Conservation (phyloP, 257 asterid genomes). For the Craterostigma plantagineum region DNA sequence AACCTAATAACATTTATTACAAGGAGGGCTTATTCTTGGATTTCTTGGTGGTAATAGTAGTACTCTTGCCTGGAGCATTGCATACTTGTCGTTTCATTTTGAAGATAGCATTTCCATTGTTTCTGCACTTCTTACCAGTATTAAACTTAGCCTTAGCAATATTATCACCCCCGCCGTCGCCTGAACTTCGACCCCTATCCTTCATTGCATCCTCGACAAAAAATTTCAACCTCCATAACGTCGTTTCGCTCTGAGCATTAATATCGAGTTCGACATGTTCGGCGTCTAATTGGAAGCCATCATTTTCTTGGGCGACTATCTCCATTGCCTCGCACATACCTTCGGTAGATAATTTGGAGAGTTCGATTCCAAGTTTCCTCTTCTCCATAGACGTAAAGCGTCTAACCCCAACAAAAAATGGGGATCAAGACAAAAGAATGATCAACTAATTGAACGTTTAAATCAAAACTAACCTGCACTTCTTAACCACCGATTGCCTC, state of each 20-base stretch:
- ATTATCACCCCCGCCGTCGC: conserved; percentile 17
- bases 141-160: no score
- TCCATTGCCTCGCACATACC: conserved; percentile 61
- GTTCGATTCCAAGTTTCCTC: conserved; percentile 60
- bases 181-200: conserved; percentile 17
- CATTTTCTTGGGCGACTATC: conserved; percentile 56
- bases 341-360: conserved; percentile 43
- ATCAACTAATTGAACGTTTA: not conserved
- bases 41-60: no score
- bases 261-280: conserved; percentile 79
- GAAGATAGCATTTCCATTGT: conserved; percentile 12
- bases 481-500: conserved; percentile 45
- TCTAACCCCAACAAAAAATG: conserved; percentile 19
- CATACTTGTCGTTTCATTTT: conserved; percentile 38
- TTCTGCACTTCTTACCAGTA: conserved; percentile 15
- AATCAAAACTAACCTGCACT: conserved; percentile 58
- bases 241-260: conserved; percentile 64
- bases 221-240: conserved; percentile 73
- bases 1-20: conserved; percentile 5
- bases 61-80: conserved; percentile 41
- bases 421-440: conserved; percentile 4
- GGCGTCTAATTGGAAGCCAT: conserved; percentile 27
- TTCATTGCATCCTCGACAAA: conserved; percentile 48
- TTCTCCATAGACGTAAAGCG: conserved; percentile 48
- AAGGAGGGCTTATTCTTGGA: conserved; percentile 24